Evolutionary conservation across 495 filamentous ascomycete genomes (phyloP), one percentile per base, ranked within the genome.

Genomic region (Daldinia bambusicola): DNA sequence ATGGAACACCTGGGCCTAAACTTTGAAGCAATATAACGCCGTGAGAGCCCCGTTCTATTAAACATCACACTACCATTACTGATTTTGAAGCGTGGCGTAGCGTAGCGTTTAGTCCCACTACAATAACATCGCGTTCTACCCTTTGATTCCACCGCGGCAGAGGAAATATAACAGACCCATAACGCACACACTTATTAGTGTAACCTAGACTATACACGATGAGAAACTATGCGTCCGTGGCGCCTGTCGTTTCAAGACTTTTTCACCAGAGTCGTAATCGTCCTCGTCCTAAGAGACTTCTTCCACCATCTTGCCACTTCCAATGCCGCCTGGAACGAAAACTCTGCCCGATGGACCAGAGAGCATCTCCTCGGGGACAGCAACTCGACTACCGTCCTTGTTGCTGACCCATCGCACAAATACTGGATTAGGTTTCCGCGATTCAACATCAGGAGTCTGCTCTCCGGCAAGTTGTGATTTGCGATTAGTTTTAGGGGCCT

Each of bases 311-410:
- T 82, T 83, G 12, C 76, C 77, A 36, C 64, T 26, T 6, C 48
- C 40, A 20, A 78, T 55, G 14, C 77, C 71, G 12, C 72, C 79
- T 67, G 70, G 45, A 32, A 62, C 74, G 77, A 92, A 97, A 14
- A 90, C 69, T 66, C 78, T 84, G 7, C 93, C 93, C 5, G 85
- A 86, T 3, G 92, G 90, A 6, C 84, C 88, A 1, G 83, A 85
- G 48, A 97, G 70, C 90, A 95, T 95, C 74, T 95, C 93, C 12
- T 90, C 88, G 4, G 96, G 95, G 40, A 98, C 90, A 52, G 85
- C 87, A 38, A 96, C 78, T 41, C 77, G 82, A 70, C 82, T 91
- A 9, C 94, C 93, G 22, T 88, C 81, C 55, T 86, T 87, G 73
- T 80, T 90, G 78, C 89, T 94, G 50, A 93, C 82, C 91, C 92